Conservation (phyloP, 164 flowering plant genomes). For the Sextonia rubra region DNA sequence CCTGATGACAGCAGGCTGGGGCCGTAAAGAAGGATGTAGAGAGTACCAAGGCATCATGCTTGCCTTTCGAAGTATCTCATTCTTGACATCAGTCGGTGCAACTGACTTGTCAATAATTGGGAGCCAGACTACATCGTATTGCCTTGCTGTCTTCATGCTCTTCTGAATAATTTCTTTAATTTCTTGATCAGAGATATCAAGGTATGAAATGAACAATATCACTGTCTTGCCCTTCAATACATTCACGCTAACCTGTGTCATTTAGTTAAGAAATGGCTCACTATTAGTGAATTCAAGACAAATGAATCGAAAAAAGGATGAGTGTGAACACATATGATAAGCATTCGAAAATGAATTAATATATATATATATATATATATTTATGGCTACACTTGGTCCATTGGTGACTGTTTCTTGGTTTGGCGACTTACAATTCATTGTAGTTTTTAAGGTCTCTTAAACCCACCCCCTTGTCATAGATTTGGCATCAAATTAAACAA, state of each 20-base stretch:
- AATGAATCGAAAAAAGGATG: background rate
- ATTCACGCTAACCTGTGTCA: slow-evolving; percentile 47
- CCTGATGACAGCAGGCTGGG: slow-evolving; percentile 34
- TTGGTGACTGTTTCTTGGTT: no score
- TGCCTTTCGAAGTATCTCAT: slow-evolving; percentile 23
- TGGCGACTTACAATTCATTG: no score
- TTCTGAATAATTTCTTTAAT: slow-evolving; percentile 46
- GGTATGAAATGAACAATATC: slow-evolving; percentile 69
- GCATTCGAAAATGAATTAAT: background rate
- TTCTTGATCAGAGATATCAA: slow-evolving; percentile 58
- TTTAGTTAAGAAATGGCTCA: background rate
- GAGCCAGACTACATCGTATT: slow-evolving; percentile 80
- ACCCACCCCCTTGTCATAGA: no score
- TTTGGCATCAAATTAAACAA: no score
- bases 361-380: no score
- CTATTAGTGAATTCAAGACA: background rate
- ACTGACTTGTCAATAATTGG: slow-evolving; percentile 47
- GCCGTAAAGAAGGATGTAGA: slow-evolving; percentile 34
- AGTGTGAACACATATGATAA: background rate
- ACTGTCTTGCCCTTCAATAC: slow-evolving; percentile 64
- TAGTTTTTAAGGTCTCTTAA: no score
- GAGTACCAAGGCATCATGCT: slow-evolving; percentile 64
- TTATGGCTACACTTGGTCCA: background rate
- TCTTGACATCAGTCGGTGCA: slow-evolving; percentile 36
- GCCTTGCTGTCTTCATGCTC: slow-evolving; percentile 46